Conservation (phyloP, 352 stramenopile species). For the Nothophytophthora sp. region DNA sequence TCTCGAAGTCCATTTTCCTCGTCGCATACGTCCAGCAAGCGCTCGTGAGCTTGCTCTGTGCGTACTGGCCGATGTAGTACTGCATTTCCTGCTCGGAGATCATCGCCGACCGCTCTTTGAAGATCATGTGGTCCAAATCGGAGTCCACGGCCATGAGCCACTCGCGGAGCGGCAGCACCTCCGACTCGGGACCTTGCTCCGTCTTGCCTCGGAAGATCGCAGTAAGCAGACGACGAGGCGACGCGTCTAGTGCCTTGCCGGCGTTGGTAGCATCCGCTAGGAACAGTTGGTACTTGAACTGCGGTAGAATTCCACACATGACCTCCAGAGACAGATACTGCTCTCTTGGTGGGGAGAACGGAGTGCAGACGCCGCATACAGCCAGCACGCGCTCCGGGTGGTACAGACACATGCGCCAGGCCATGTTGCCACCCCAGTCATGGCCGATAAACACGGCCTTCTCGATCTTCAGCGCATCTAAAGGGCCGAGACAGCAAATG, state of each 20-base stretch:
- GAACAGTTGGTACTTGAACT: constrained; percentile 45
- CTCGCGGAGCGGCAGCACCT: constrained; percentile 24
- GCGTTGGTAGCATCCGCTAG: constrained; percentile 33
- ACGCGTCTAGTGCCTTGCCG: constrained; percentile 28
- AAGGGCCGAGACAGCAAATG: neutral
- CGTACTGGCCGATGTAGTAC: constrained; percentile 45
- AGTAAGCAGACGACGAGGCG: constrained; percentile 28
- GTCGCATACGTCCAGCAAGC: constrained; percentile 41
- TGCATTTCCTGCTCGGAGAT: constrained; percentile 42
- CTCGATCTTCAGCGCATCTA: constrained; percentile 50
- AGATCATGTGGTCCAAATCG: constrained; percentile 30
- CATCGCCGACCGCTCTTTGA: constrained; percentile 32
- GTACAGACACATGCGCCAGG: constrained; percentile 59
- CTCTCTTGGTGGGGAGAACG: constrained; percentile 39
- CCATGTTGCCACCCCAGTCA: constrained; percentile 54
- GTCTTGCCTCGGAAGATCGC: constrained; percentile 33
- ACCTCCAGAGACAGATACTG: constrained; percentile 38
- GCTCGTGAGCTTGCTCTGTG: constrained; percentile 35
- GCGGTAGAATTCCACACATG: constrained; percentile 22
- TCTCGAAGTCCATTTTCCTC: constrained; percentile 45
- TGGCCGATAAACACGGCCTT: constrained; percentile 55
- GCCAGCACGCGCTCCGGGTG: constrained; percentile 54
- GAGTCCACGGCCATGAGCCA: constrained; percentile 22
- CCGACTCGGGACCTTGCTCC: constrained; percentile 18
- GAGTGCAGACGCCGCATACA: constrained; percentile 57